Conservation (phyloP, 257 asterid genomes). For the Cruciata laevipes region DNA sequence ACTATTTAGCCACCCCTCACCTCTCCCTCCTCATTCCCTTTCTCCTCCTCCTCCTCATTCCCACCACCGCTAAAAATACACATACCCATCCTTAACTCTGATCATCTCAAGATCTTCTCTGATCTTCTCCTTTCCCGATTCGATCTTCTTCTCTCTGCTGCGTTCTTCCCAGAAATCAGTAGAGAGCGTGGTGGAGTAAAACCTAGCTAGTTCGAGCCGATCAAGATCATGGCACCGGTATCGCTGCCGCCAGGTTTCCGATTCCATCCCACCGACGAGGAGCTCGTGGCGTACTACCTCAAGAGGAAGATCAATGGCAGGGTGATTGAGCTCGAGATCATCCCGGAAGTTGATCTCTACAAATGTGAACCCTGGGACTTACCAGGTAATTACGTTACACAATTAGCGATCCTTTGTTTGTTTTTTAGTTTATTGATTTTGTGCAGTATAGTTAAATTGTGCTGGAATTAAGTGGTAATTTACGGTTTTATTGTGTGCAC, state of each 20-base stretch:
- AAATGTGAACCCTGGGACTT: conserved; percentile 99
- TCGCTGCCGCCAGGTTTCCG: conserved; percentile 97
- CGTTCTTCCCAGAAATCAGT: too few relatives aligned
- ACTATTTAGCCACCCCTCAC: not conserved
- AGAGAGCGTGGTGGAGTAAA: too few relatives aligned
- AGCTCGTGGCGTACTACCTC: conserved; percentile 91
- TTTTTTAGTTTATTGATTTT: not conserved
- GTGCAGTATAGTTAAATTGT: not conserved
- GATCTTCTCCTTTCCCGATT: conserved; percentile 18
- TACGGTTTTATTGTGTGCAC: not conserved
- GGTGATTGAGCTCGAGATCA: conserved; percentile 81
- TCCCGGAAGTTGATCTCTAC: conserved; percentile 97
- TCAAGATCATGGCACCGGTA: conserved; percentile 68
- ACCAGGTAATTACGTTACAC: conserved; percentile 53
- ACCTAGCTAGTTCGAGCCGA: too few relatives aligned
- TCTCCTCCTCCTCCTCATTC: conserved; percentile 23
- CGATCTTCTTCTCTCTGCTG: too few relatives aligned
- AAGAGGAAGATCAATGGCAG: conserved; percentile 86
- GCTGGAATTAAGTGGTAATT: not conserved
- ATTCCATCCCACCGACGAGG: conserved; percentile 98
- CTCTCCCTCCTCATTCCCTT: conserved; percentile 6
- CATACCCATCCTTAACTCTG: conserved; percentile 21
- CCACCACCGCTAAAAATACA: conserved; percentile 18
- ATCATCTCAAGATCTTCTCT: conserved; percentile 28
- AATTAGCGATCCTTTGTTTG: not conserved